These are phyloP conservation scores for Microcyclospora pomicola DNA, from an alignment of 2,329 filamentous ascomycete species.

Conservation along the genomic window DNA sequence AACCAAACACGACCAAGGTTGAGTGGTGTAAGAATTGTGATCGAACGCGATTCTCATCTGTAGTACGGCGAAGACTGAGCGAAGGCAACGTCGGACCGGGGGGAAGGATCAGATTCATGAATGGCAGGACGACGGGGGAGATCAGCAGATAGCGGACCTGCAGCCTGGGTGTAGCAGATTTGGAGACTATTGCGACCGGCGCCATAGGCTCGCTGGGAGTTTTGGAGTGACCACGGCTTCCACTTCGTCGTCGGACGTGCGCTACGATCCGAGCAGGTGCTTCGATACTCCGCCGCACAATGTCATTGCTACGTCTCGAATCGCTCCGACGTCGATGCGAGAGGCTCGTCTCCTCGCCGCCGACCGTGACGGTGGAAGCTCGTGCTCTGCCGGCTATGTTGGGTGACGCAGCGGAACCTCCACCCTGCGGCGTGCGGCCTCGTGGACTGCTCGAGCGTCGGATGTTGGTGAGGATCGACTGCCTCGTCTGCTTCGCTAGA, in stretches of 20 bases:
- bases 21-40: conserved; percentile 32
- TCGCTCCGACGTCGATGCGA: conserved; percentile 30
- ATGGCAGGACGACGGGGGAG: conserved; percentile 33
- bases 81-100: conserved; percentile 14
- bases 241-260: background rate
- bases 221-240: background rate
- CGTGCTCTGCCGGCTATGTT: conserved; percentile 1
- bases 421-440: conserved; percentile 14
- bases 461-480: conserved; percentile 17
- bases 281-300: conserved; percentile 28
- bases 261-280: conserved; percentile 18
- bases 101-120: conserved; percentile 23
- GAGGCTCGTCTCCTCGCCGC: conserved; percentile 34
- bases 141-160: conserved; percentile 30
- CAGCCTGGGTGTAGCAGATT: conserved; percentile 6
- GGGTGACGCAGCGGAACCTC: conserved; percentile 6
- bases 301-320: conserved; percentile 19
- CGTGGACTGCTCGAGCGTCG: conserved; percentile 16
- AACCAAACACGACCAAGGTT: conserved; percentile 61
- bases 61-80: background rate
- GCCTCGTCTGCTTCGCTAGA: conserved; percentile 50
- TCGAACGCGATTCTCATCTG: background rate
- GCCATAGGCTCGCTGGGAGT: background rate
- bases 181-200: background rate
- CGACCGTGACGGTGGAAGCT: conserved; percentile 20